Evolutionary conservation across 495 filamentous ascomycete species (phyloP).

Genomic region (Bathelium albidoporum): DNA sequence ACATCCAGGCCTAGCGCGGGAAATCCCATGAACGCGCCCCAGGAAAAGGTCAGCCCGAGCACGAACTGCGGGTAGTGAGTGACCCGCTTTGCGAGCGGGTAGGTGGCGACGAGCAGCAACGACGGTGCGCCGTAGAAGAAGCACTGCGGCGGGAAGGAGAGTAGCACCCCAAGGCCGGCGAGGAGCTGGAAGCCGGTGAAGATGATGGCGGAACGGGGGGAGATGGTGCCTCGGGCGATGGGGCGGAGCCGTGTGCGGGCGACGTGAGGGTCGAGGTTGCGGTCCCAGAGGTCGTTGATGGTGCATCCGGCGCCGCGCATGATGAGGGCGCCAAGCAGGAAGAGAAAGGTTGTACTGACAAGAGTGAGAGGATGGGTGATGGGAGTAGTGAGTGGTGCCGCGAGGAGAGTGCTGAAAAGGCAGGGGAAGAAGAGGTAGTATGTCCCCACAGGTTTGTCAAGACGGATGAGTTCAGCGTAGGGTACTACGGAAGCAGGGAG

Average conservation of each 20-base stretch:
- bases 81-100: constrained; percentile 86
- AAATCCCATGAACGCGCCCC: constrained; percentile 96
- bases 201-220: constrained; percentile 59
- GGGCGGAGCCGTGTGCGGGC: constrained; percentile 75
- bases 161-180: constrained; percentile 66
- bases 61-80: constrained; percentile 93
- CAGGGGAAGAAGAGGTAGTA: constrained; percentile 96
- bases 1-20: constrained; percentile 83
- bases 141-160: constrained; percentile 77
- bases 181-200: constrained; percentile 77
- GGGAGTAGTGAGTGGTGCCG: constrained; percentile 50
- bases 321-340: constrained; percentile 77
- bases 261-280: constrained; percentile 86
- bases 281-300: constrained; percentile 96
- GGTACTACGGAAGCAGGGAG: constrained; percentile 72
- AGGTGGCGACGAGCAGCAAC: constrained; percentile 66
- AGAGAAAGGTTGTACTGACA: constrained; percentile 58
- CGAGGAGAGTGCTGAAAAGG: constrained; percentile 71
- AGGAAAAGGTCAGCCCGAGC: constrained; percentile 86
- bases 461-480: constrained; percentile 83
- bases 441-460: constrained; percentile 90
- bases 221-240: constrained; percentile 76
- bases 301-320: constrained; percentile 98
- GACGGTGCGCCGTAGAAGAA: constrained; percentile 84
- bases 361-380: constrained; percentile 48